A percentile compares a stretch with the other conserved stretches of the same genome.
Conservation (phyloP, 202 grass and related monocot genomes). For the Panicum hallii region DNA sequence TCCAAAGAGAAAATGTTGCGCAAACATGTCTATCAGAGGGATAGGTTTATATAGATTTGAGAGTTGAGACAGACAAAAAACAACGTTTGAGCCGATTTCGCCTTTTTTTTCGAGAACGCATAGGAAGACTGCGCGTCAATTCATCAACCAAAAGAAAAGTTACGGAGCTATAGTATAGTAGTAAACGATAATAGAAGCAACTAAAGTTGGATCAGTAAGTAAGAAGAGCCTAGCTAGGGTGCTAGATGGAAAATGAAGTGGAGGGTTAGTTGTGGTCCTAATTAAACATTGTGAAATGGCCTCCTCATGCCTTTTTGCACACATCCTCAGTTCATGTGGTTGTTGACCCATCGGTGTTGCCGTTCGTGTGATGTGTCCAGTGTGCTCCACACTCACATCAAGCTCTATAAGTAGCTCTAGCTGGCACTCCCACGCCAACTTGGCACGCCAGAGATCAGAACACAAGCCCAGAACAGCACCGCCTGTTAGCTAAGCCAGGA, state of each 20-base stretch:
- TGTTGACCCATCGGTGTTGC: neutral
- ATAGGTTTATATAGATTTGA: neutral
- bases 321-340: constrained; percentile 12
- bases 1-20: neutral
- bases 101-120: neutral
- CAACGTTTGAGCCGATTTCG: neutral
- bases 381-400: constrained; percentile 34
- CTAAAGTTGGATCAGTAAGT: neutral
- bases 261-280: neutral
- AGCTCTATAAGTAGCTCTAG: constrained; percentile 51
- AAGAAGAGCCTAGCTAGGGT: neutral
- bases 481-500: neutral
- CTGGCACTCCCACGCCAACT: neutral
- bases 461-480: neutral
- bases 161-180: neutral
- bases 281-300: constrained; percentile 2
- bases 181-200: neutral
- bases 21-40: neutral
- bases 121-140: constrained; percentile 7
- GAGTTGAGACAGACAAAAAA: neutral
- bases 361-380: constrained; percentile 12
- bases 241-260: neutral
- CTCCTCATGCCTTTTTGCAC: neutral
- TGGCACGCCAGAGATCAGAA: neutral
- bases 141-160: neutral